Evolutionary conservation across 2,329 filamentous ascomycete genomes (phyloP).

Genomic region (Cadophora sp.): DNA sequence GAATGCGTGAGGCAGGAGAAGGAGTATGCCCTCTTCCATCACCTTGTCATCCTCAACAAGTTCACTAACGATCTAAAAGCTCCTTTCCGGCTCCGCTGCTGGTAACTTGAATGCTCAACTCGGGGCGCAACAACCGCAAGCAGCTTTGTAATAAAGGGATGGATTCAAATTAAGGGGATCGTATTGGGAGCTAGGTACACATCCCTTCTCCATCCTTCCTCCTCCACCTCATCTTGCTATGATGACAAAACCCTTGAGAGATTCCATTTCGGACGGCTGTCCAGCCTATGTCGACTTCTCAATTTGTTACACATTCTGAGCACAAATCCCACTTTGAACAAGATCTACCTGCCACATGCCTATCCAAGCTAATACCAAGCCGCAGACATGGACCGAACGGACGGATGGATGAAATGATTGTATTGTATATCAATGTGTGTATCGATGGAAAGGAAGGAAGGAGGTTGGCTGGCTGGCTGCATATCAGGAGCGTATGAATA

Average conservation of each 20-base stretch:
- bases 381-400: conserved; percentile 20
- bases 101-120: conserved; percentile 41
- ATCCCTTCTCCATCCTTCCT: neutral
- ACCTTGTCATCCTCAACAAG: neutral
- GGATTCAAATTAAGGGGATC: conserved; percentile 20
- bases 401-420: conserved; percentile 30
- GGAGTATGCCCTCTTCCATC: conserved; percentile 58
- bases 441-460: conserved; percentile 28
- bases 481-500: conserved; percentile 31
- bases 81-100: conserved; percentile 37
- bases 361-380: conserved; percentile 7
- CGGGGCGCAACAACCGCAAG: conserved; percentile 39
- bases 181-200: neutral
- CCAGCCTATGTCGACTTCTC: conserved; percentile 23
- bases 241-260: conserved; percentile 13
- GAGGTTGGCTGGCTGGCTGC: conserved; percentile 2
- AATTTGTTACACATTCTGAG: conserved; percentile 22
- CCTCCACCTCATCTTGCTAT: neutral
- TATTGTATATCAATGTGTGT: conserved; percentile 40
- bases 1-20: conserved; percentile 90
- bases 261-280: conserved; percentile 16
- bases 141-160: conserved; percentile 42
- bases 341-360: neutral
- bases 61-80: conserved; percentile 35
- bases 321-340: neutral